phyloP scores from a whole-genome alignment of 257 asterid genomes.

The Penstemon davidsonii region DNA sequence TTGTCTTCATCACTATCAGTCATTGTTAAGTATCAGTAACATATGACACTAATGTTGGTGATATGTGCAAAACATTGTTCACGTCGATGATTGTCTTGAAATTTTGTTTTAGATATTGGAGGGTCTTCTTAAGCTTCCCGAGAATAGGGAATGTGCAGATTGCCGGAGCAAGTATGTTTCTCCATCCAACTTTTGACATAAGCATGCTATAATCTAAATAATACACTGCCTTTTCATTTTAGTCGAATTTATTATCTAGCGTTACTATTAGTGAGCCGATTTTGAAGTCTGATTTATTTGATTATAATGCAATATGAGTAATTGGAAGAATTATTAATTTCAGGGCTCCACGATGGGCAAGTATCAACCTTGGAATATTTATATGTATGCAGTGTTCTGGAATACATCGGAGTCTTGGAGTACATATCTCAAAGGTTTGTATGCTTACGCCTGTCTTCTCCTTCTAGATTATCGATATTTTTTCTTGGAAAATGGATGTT shows the following conservation, averaged over 20 bases:
- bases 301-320: neutral
- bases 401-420: slow-evolving; percentile 90
- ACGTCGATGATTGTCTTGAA: slow-evolving; percentile 1
- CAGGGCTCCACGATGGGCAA: slow-evolving; percentile 98
- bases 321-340: neutral
- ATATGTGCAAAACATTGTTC: neutral
- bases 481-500: slow-evolving; percentile 3
- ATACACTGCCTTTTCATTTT: neutral
- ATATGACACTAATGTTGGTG: neutral
- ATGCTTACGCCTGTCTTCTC: neutral
- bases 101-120: slow-evolving; percentile 55
- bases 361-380: slow-evolving; percentile 87
- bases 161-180: slow-evolving; percentile 67
- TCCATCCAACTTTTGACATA: slow-evolving; percentile 13
- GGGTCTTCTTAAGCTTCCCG: slow-evolving; percentile 76
- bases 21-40: neutral
- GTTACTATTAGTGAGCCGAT: neutral
- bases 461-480: neutral
- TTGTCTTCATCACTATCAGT: neutral
- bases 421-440: slow-evolving; percentile 85
- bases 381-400: slow-evolving; percentile 95
- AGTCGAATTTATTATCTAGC: neutral
- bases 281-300: neutral
- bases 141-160: slow-evolving; percentile 91
- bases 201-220: neutral